Evolutionary conservation across 1,139 yeast species (phyloP), one percentile per base, ranked within the genome.

Genomic region (Suhomyces anneliseae): DNA sequence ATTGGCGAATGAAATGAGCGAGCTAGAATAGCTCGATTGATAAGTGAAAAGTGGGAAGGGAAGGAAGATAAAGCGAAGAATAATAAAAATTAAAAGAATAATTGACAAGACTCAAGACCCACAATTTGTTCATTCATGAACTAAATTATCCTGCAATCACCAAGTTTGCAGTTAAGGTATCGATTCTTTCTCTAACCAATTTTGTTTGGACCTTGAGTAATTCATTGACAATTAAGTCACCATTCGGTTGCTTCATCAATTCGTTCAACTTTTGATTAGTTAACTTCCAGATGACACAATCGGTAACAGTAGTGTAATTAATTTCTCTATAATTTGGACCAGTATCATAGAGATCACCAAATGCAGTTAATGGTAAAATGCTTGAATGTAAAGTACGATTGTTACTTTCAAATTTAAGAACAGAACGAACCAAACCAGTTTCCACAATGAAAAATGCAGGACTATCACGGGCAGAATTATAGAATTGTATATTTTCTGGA

Each of bases 301-400:
- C 89, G 49, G 57, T 69, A 3, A 73, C 76, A 36, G 81, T 65
- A 59, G 79, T 72, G 65, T 79, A 74, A 52, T 76, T 55, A 59
- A 78, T 58, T 48, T 74, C 67, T 47, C 81, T 68, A 47, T 69
- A 70, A 42, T 67, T 66, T 1, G 69, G 61, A 11, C 64, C 63
- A 10, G 53, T 56, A 41, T 65, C 73, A 31, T 66, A 66, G 41
- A 85, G 66, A 61, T 86, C 90, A 3, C 99, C 99, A 65, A 90
- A 88, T 5, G 95, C 85, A 0, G 97, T 90, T 53, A 90, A 82
- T n/a, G 97, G 95, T 33, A 93, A 77, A 48, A 92, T 81, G 14
- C 90, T 85, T 51, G 93, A 93, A 48, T 79, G 80, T 34, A 92
- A 76, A 39, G 79, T 81, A 4, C 87, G 79, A 54, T 77, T 77